Conservation (phyloP, 768 basidiomycete genomes). For the Kwoniella sp. region DNA sequence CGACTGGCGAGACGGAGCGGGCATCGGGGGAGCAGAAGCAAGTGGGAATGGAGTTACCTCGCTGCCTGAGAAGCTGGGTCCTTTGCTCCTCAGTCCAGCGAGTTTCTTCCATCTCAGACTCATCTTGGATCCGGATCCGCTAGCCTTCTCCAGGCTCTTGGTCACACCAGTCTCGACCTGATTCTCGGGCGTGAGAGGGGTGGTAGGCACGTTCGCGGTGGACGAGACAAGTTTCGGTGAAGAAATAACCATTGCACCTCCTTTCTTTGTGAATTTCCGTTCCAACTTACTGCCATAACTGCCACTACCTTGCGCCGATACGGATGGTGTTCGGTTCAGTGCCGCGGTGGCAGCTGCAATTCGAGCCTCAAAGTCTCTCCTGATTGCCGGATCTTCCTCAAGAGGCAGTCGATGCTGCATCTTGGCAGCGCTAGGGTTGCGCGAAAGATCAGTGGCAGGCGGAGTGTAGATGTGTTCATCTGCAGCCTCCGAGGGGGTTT, state of each 20-base stretch:
- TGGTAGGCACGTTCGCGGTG: conserved; percentile 29
- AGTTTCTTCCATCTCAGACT: conserved; percentile 44
- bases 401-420: conserved; percentile 13
- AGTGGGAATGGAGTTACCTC: conserved; percentile 13
- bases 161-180: conserved; percentile 12
- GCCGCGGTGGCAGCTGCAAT: conserved; percentile 48
- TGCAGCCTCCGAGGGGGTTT: conserved; percentile 17
- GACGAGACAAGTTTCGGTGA: conserved; percentile 45
- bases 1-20: conserved; percentile 4
- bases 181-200: conserved; percentile 23
- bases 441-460: conserved; percentile 9
- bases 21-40: not conserved
- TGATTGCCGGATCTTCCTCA: conserved; percentile 34
- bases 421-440: conserved; percentile 5
- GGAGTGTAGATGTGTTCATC: conserved; percentile 28
- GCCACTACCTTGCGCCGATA: not conserved
- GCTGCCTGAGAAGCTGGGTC: conserved; percentile 17
- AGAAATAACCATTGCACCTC: conserved; percentile 39
- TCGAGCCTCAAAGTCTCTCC: conserved; percentile 44
- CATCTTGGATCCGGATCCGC: conserved; percentile 41
- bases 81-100: conserved; percentile 30
- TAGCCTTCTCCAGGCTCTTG: conserved; percentile 34
- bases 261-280: conserved; percentile 39
- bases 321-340: conserved; percentile 42
- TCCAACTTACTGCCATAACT: conserved; percentile 23